Evolutionary conservation across 768 basidiomycete species (phyloP).

Genomic region (Termitomyces titanicus): DNA sequence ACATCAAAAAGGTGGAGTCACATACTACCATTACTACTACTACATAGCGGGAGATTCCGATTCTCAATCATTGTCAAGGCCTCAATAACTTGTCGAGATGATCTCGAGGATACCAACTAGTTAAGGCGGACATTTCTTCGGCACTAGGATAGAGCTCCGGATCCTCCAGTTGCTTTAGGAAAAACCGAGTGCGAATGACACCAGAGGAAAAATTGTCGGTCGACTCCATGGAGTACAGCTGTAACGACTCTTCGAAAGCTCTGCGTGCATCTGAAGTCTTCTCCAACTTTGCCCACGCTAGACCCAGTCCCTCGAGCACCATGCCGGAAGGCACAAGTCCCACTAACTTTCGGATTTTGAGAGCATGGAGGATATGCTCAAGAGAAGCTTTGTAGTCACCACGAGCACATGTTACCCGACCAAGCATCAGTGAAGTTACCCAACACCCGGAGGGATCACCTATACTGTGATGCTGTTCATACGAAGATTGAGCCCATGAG

Average conservation of each 20-base stretch:
- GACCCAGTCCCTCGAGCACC: neutral
- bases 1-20: too few relatives aligned
- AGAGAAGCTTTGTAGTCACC: neutral
- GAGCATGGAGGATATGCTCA: neutral
- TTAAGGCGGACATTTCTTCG: too few relatives aligned
- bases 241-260: neutral
- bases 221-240: neutral
- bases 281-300: neutral
- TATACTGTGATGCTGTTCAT: neutral
- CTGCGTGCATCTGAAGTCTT: neutral
- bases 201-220: too few relatives aligned
- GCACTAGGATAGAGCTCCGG: too few relatives aligned
- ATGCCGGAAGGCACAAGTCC: neutral
- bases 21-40: too few relatives aligned
- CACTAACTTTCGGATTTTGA: neutral
- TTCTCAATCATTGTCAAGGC: too few relatives aligned
- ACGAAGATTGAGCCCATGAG: neutral
- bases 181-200: too few relatives aligned
- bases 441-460: neutral
- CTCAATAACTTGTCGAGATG: too few relatives aligned
- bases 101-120: too few relatives aligned
- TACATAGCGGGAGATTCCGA: too few relatives aligned
- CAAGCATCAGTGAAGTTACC: too few relatives aligned
- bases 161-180: too few relatives aligned
- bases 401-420: neutral